Evolutionary conservation across 1,284 basidiomycete genomes (phyloP), one percentile per base, ranked within the genome.

Genomic region (Termitomyces sp.): DNA sequence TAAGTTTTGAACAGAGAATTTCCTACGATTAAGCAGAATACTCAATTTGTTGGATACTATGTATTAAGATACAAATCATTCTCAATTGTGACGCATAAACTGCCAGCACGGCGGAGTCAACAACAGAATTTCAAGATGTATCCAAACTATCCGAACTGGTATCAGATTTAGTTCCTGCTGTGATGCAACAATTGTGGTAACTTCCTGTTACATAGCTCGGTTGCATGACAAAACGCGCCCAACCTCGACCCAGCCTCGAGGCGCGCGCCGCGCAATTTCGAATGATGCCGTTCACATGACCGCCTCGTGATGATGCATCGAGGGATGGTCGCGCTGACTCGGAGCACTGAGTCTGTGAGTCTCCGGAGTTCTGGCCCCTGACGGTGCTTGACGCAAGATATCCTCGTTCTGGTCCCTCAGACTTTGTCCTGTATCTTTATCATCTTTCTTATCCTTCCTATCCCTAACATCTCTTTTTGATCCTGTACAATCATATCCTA

Each of bases 331-430:
- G 21, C 21, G 5, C 21, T 24, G 21, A 24, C 21, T 24, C 21
- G 21, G 21, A 5, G 21, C 21, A 24, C 21, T 24, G n/a, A n/a
- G n/a, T n/a, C n/a, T n/a, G n/a, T n/a, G n/a, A n/a, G n/a, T n/a
- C n/a, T n/a, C n/a, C 21, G 21, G 21, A 24, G 21, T 5, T 31
- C 8, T 37, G 16, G 16, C 35, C 26, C 24, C 35, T 38, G 35
- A 48, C 38, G 21, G 53, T 50, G 49, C 56, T 49, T 52, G 47
- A 11, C 57, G 61, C 60, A 60, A 65, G 64, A 48, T 50, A 51
- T 53, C 66, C 65, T 60, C 60, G 61, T 59, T 61, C 45, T 62
- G 62, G 54, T 59, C 60, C 59, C 62, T 60, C 60, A 60, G 58
- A 54, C 53, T 43, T 58, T 54, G 24, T 16, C 39, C 46, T 49